Evolutionary conservation across 192 early-diverging fungal genomes (phyloP).

Genomic region (Funneliformis mosseae): DNA sequence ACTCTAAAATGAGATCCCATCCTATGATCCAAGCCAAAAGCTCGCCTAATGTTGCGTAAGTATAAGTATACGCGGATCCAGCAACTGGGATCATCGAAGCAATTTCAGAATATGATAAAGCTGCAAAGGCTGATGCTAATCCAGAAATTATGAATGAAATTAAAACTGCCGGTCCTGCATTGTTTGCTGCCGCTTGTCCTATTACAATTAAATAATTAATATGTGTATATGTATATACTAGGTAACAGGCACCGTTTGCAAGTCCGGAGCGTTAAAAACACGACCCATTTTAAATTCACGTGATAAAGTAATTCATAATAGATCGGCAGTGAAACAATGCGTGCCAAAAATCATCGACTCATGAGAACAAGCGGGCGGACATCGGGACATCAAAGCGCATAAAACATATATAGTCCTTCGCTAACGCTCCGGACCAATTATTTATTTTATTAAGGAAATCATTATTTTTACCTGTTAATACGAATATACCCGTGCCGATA

Average conservation of each 20-base stretch:
- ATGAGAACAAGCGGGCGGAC: too few species aligned
- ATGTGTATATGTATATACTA: too few species aligned
- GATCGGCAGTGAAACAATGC: background rate
- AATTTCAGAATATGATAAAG: conserved; percentile 86
- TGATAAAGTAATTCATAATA: background rate
- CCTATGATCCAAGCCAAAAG: conserved; percentile 88
- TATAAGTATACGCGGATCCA: conserved; percentile 86
- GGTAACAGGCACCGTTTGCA: too few species aligned
- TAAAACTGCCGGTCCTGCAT: conserved; percentile 85
- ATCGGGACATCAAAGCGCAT: too few species aligned
- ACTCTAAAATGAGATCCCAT: conserved; percentile 90
- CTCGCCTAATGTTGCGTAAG: conserved; percentile 87
- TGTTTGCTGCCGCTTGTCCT: conserved; percentile 71
- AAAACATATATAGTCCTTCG: too few species aligned
- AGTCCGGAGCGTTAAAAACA: too few species aligned
- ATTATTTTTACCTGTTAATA: conserved; percentile 58
- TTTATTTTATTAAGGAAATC: background rate
- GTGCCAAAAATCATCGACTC: too few species aligned
- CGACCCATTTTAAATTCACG: too few species aligned
- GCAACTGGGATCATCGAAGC: conserved; percentile 86
- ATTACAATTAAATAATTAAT: background rate
- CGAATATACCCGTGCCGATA: conserved; percentile 84
- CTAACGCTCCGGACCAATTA: background rate
- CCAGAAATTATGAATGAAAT: conserved; percentile 82
- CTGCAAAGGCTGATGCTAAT: conserved; percentile 73